Base-by-base conservation (phyloP, 495 filamentous ascomycete species). In the Trichoderma virens region DNA sequence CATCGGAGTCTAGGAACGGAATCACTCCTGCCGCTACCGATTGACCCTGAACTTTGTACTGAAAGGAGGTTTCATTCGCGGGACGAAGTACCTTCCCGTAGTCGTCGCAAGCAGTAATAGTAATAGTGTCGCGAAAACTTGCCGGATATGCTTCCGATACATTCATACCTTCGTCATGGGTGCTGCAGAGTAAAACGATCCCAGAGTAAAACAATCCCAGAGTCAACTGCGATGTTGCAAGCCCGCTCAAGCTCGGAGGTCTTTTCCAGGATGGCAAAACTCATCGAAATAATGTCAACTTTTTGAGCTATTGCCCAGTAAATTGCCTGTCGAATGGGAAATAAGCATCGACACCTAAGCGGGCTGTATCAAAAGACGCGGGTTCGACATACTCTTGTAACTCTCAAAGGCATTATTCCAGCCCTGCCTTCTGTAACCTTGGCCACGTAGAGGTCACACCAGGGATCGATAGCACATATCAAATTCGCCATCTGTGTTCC, bases 401-500 rank as follows among this genome's bases (percentile, higher is more conserved):
- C 65, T 14, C 60, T 11, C 13, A 4, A 5, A 5, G 61, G 41
- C 16, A 34, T 63, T 5, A 66, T 66, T 8, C 61, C 61, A 25
- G 35, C n/a, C 20, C 14, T 63, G 35, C 59, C 35, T 16, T 68
- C 67, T 3, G 61, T 35, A n/a, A 68, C 67, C 28, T 59, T 68
- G 23, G 67, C 67, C 1, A 68, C 64, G 39, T 63, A 63, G 18
- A 68, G 41, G 7, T 66, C 56, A 32, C 67, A 68, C 1, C 14
- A 60, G 0, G 67, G 67, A 38, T 68, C 67, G 2, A 68, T 65
- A 47, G 67, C 64, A 23, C 67, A 68, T 34, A 68, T 68, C 39
- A 68, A 59, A 34, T 65, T 65, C 1, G 64, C 64, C 67, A 68
- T 68, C 43, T 68, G 67, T 1, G 67, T 66, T 1, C 67, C 67